Base-by-base conservation (phyloP, 2,329 filamentous ascomycete genomes). In the Diaporthe velutina region DNA sequence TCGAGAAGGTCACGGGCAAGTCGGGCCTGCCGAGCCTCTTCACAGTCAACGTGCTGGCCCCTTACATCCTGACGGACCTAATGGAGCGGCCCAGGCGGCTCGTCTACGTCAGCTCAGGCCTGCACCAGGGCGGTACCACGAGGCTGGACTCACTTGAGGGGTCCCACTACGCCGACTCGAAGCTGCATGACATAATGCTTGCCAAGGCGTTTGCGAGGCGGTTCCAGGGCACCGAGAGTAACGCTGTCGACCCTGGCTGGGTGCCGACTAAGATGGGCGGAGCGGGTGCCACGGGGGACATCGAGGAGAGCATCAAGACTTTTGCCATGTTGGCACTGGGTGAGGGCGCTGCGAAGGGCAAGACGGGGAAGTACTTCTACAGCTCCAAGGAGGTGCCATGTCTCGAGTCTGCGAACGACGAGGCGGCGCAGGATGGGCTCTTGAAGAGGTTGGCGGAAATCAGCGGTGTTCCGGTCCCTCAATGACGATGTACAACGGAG, bases 11-110 rank as follows among this genome's bases (percentile, higher is more conserved):
- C 30, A 55, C 84, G 81, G 75, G 81, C 78, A 70, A 86, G 40
- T 79, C 80, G n/a, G 80, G 80, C 3, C 76, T 90, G 30, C 86
- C 88, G 0, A 83, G 84, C 2, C 83, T 90, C 1, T 88, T 90
- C 64, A 85, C 88, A 0, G 88, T 91, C 60, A 92, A 92, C 77
- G 89, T 85, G 0, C 78, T 92, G 0, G 89, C 90, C 22, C 90
- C 90, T 0, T 92, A 91, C 77, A 83, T 91, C 7, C 82, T 92
- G 3, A 88, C 89, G 0, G 86, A 84, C 35, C 79, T 89, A 13
- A 86, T 91, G 80, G 79, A 84, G 3, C 84, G 83, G 25, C 89
- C 87, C 1, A 78, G 85, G 74, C 81, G 89, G 10, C 80, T 91
- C 15, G 80, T 91, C 0, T 91, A 86, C 75, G 81, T 91, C 66